Evolutionary conservation across 768 basidiomycete species (phyloP).

Genomic region (Pholiota molesta): DNA sequence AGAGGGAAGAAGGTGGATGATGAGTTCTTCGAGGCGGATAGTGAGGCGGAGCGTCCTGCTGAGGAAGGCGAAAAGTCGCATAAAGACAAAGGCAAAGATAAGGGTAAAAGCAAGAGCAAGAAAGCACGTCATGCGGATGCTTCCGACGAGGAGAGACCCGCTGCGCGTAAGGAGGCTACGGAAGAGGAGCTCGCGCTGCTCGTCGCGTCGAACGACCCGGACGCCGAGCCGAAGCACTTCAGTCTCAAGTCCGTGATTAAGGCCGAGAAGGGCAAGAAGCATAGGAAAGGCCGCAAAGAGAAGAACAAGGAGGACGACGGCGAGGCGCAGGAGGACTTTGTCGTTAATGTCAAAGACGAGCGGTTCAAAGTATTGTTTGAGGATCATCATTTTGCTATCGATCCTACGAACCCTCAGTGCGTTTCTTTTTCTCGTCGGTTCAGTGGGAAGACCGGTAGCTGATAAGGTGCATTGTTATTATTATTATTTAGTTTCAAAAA

Average conservation of each 20-base stretch:
- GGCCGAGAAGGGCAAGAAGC: constrained; percentile 74
- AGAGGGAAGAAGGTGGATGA: constrained; percentile 44
- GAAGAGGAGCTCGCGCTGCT: constrained; percentile 70
- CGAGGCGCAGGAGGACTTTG: constrained; percentile 81
- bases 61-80: constrained; percentile 11
- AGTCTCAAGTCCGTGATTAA: constrained; percentile 88
- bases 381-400: constrained; percentile 91
- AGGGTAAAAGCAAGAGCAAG: constrained; percentile 21
- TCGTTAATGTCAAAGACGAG: constrained; percentile 82
- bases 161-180: constrained; percentile 47
- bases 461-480: constrained; percentile 7
- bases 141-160: constrained; percentile 21
- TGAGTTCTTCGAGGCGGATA: constrained; percentile 75
- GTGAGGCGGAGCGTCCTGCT: constrained; percentile 27
- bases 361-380: constrained; percentile 90
- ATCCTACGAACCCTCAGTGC: constrained; percentile 93
- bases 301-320: constrained; percentile 47
- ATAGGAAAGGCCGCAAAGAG: constrained; percentile 43
- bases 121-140: constrained; percentile 5
- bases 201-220: constrained; percentile 54
- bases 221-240: constrained; percentile 75
- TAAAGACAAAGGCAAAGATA: constrained; percentile 24
- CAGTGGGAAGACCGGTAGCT: neutral
- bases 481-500: constrained; percentile 74
- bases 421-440: constrained; percentile 31